Evolutionary conservation across 805 yeast genomes (phyloP).

Genomic region (Candida loeiensis): DNA sequence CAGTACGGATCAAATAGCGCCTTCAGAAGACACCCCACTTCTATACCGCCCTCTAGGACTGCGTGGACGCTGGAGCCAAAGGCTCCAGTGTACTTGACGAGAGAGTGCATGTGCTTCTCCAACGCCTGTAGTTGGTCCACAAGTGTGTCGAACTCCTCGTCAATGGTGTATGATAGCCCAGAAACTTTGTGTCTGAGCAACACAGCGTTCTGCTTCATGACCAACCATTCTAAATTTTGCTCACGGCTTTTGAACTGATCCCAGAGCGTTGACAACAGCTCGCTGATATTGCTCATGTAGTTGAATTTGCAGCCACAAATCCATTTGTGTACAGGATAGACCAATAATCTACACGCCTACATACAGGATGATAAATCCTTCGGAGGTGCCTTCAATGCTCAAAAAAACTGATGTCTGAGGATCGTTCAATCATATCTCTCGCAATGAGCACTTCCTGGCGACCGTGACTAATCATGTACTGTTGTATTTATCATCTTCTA

Average conservation of each 20-base stretch:
- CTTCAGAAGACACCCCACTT: constrained; percentile 17
- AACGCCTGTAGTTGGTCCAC: constrained; percentile 17
- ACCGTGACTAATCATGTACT: too few species aligned
- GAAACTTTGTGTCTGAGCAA: constrained; percentile 7
- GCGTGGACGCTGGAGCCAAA: constrained; percentile 10
- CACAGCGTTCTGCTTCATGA: constrained; percentile 18
- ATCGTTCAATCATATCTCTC: neutral
- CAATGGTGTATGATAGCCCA: constrained; percentile 19
- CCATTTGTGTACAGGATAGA: neutral
- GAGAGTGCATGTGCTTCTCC: constrained; percentile 16
- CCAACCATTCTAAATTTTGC: constrained; percentile 5
- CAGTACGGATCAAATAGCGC: constrained; percentile 22
- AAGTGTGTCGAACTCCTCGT: constrained; percentile 24
- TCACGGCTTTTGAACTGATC: neutral
- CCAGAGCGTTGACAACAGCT: neutral
- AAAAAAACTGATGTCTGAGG: neutral
- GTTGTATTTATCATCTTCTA: neutral
- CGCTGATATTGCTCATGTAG: constrained; percentile 1
- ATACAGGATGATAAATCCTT: too few species aligned
- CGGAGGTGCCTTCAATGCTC: neutral
- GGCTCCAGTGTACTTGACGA: constrained; percentile 15
- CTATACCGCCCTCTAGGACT: constrained; percentile 10
- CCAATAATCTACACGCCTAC: too few species aligned
- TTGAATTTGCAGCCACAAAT: constrained; percentile 6
- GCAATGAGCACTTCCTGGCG: too few species aligned